Conservation (phyloP, 2,329 filamentous ascomycete genomes). For the Xylariomycetidae sp. region DNA sequence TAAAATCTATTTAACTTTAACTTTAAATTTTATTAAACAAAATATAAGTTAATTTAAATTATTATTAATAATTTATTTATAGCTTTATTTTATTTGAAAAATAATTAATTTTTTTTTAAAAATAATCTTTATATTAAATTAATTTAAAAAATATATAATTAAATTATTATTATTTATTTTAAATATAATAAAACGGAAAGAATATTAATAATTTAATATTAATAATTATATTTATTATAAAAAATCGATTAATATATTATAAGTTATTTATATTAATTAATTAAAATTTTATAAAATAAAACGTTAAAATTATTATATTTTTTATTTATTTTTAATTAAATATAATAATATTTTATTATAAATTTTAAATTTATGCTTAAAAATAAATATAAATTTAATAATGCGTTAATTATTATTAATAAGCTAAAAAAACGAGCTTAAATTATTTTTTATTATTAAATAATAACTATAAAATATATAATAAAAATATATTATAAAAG, state of each 20-base stretch:
- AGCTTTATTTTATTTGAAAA: background rate
- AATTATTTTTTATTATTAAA: background rate
- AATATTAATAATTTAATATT: no score
- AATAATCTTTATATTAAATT: background rate
- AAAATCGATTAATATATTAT: no score
- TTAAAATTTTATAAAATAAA: background rate
- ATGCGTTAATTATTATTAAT: background rate
- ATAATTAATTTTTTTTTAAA: background rate
- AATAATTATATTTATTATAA: no score
- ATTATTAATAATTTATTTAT: no score
- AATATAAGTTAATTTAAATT: no score
- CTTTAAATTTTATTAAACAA: background rate
- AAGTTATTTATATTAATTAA: no score
- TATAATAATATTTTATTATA: slow-evolving; percentile 1
- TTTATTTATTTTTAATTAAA: background rate
- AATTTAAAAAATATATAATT: slow-evolving; percentile 1
- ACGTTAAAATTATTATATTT: background rate
- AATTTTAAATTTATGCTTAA: background rate
- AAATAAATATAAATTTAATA: background rate
- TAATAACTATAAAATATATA: background rate
- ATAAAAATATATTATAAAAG: background rate
- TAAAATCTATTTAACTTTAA: background rate
- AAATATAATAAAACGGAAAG: no score
- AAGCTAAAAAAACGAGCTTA: background rate
- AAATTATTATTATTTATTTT: no score